These are phyloP conservation scores for Brassica hybrid DNA, from an alignment of 441 rosid genomes.

Conservation along the genomic window DNA sequence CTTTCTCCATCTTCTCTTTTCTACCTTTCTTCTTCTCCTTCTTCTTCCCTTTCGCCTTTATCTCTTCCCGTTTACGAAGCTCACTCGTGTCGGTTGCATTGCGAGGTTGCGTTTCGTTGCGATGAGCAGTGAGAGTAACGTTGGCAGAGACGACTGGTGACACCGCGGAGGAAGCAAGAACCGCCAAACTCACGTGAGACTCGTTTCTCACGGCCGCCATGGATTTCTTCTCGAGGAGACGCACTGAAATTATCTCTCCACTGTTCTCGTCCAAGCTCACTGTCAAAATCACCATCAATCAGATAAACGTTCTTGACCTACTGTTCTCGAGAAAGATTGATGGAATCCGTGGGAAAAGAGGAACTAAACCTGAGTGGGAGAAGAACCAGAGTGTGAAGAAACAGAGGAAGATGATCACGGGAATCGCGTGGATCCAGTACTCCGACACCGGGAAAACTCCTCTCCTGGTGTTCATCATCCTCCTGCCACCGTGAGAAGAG, in stretches of 20 bases:
- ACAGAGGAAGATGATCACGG: conserved; percentile 52
- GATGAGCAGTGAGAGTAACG: conserved; percentile 41
- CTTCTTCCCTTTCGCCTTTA: not conserved
- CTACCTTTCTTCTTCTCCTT: conserved; percentile 1
- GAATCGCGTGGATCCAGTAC: conserved; percentile 60
- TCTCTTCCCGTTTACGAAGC: not conserved
- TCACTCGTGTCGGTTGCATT: conserved; percentile 18
- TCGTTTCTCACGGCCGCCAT: conserved; percentile 37
- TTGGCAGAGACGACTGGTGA: conserved; percentile 46
- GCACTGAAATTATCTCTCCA: not conserved
- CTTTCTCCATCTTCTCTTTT: not conserved
- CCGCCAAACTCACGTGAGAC: conserved; percentile 50
- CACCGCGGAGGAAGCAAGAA: conserved; percentile 50
- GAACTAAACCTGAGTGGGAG: conserved; percentile 36
- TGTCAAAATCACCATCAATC: no score
- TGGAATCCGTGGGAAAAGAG: no score
- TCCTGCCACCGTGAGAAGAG: conserved; percentile 33
- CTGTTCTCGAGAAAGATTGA: no score
- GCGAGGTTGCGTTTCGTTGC: conserved; percentile 40
- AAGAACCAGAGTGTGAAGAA: conserved; percentile 69
- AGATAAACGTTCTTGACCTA: no score
- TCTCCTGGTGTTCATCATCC: conserved; percentile 27
- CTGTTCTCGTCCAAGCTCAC: no score
- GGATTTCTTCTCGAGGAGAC: conserved; percentile 43
- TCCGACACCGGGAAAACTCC: conserved; percentile 41